phyloP scores from a whole-genome alignment of 768 basidiomycete genomes.

The Lactarius tabidus region DNA sequence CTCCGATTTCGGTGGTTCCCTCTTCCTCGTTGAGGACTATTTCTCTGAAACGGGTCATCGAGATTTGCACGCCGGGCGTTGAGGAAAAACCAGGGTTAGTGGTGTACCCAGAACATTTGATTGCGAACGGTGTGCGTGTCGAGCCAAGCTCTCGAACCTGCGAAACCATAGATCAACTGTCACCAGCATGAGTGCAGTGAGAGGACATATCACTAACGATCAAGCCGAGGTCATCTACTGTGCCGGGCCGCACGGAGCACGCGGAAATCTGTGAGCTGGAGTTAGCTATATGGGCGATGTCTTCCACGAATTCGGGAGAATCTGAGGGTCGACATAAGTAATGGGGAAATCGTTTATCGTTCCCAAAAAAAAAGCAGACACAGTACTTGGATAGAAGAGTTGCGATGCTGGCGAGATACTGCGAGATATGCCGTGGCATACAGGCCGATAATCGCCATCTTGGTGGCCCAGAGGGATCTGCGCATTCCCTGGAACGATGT shows the following conservation, averaged over 20 bases:
- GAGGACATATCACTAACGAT: conserved; percentile 9
- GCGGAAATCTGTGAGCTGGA: conserved; percentile 21
- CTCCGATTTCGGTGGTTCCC: conserved; percentile 23
- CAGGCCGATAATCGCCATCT: not conserved
- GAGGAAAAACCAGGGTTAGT: conserved; percentile 28
- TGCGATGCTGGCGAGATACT: not conserved
- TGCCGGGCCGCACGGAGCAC: conserved; percentile 25
- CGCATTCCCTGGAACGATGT: not conserved
- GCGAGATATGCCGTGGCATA: not conserved
- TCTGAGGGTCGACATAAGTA: not conserved
- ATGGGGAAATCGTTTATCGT: not conserved
- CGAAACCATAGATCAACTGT: no score
- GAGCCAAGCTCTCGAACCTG: conserved; percentile 7
- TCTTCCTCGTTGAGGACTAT: conserved; percentile 13
- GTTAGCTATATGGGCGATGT: conserved; percentile 20
- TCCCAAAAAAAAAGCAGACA: not conserved
- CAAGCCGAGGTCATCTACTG: conserved; percentile 15
- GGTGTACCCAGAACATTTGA: conserved; percentile 30
- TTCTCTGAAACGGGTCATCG: conserved; percentile 25
- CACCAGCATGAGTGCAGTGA: no score
- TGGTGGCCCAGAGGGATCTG: not conserved
- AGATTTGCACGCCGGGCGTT: conserved; percentile 30
- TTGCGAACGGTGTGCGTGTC: conserved; percentile 12
- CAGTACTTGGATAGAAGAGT: conserved; percentile 5
- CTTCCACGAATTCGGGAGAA: not conserved